These are phyloP conservation scores for Saccharomycopsis sp. DNA, from an alignment of 805 yeast species.

Conservation along the genomic window DNA sequence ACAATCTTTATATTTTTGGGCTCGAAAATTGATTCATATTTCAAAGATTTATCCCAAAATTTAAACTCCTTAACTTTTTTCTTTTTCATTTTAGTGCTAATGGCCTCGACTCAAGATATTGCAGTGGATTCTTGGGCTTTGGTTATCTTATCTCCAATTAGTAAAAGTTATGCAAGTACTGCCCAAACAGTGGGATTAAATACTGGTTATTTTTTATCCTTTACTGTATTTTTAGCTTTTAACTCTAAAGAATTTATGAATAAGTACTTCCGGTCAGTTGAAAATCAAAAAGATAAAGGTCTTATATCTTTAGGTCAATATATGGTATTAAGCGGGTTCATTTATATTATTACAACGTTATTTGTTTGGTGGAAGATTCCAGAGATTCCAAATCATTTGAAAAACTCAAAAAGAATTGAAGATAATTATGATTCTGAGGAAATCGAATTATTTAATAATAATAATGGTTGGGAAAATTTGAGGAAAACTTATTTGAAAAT, in stretches of 20 bases:
- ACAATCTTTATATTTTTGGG: constrained; percentile 60
- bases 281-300: constrained; percentile 43
- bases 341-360: constrained; percentile 58
- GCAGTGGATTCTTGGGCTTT: constrained; percentile 99
- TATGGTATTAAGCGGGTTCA: constrained; percentile 65
- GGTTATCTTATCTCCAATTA: constrained; percentile 67
- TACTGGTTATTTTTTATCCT: constrained; percentile 83
- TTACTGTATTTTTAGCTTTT: constrained; percentile 83
- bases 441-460: constrained; percentile 1
- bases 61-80: constrained; percentile 50
- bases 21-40: constrained; percentile 35
- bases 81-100: constrained; percentile 69
- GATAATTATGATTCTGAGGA: constrained; percentile 9
- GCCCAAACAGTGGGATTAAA: constrained; percentile 96
- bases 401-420: constrained; percentile 18
- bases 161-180: constrained; percentile 87
- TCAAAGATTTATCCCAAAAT: constrained; percentile 33
- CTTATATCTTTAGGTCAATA: constrained; percentile 65
- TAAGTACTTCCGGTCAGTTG: constrained; percentile 57
- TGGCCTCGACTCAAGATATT: constrained; percentile 96
- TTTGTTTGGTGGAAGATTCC: constrained; percentile 47
- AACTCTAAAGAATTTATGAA: constrained; percentile 91
- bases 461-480: constrained; percentile 23
- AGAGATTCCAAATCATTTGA: constrained; percentile 57
- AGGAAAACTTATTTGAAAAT: constrained; percentile 51